A percentile compares a stretch with the other conserved stretches of the same genome.
Evolutionary conservation across 2,329 filamentous ascomycete species (phyloP).

Genomic region (Talaromyces verruculosus): DNA sequence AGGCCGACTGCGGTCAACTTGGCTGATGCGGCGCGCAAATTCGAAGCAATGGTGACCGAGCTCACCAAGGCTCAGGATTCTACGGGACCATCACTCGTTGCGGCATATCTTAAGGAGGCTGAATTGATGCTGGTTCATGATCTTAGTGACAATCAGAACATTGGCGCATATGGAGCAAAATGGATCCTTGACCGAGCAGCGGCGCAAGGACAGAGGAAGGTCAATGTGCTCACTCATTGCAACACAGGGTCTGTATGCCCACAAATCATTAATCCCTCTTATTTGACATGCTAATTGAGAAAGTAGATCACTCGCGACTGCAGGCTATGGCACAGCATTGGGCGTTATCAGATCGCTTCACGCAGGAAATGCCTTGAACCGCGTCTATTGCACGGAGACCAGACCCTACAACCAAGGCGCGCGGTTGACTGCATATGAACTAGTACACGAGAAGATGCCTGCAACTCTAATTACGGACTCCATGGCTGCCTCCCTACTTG

Average conservation of each 20-base stretch:
- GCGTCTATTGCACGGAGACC: slow-evolving; percentile 95
- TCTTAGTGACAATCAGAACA: slow-evolving; percentile 79
- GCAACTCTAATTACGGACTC: slow-evolving; percentile 92
- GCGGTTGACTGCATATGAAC: slow-evolving; percentile 88
- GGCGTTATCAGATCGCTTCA: slow-evolving; percentile 88
- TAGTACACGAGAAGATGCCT: slow-evolving; percentile 90
- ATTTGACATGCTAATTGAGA: slow-evolving; percentile 11
- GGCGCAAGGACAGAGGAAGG: slow-evolving; percentile 52
- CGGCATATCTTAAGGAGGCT: slow-evolving; percentile 73
- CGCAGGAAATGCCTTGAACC: slow-evolving; percentile 63
- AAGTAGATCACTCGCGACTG: slow-evolving; percentile 80
- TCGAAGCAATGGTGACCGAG: slow-evolving; percentile 64
- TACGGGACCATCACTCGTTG: slow-evolving; percentile 54
- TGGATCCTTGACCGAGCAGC: slow-evolving; percentile 69
- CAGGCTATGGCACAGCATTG: slow-evolving; percentile 93
- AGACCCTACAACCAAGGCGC: slow-evolving; percentile 97
- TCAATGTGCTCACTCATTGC: slow-evolving; percentile 94
- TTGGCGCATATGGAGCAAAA: slow-evolving; percentile 77
- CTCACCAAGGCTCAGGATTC: slow-evolving; percentile 37
- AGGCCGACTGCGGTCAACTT: slow-evolving; percentile 94
- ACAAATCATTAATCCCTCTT: neutral
- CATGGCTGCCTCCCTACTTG: slow-evolving; percentile 88
- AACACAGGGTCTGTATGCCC: slow-evolving; percentile 73
- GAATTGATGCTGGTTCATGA: slow-evolving; percentile 87
- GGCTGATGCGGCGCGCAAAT: slow-evolving; percentile 79